These are phyloP conservation scores for Monoraphidium neglectum DNA, from an alignment of 139 green algal species.

Conservation along the genomic window DNA sequence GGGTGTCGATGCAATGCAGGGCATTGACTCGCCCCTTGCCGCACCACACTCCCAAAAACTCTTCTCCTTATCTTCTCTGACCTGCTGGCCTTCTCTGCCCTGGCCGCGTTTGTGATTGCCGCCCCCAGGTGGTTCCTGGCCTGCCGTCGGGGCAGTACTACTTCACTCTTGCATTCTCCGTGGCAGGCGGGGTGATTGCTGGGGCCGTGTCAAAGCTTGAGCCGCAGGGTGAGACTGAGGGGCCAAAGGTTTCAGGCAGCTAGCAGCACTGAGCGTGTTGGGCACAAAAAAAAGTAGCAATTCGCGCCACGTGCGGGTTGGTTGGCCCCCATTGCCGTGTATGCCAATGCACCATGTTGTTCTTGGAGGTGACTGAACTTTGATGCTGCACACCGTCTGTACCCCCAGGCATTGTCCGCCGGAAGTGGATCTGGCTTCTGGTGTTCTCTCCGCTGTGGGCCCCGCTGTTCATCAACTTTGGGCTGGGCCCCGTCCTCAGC, in stretches of 20 bases:
- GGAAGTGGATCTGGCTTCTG: constrained; percentile 63
- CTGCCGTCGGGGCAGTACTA: constrained; percentile 70
- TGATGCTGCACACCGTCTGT: too few relatives aligned
- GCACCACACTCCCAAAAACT: too few relatives aligned
- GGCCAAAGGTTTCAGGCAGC: too few relatives aligned
- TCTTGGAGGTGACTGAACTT: not conserved
- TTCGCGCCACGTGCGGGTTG: not conserved
- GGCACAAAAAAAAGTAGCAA: too few relatives aligned
- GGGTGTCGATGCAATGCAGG: too few relatives aligned
- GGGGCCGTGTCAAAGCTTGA: constrained; percentile 60
- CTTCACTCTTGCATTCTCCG: constrained; percentile 55
- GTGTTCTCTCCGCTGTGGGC: constrained; percentile 77
- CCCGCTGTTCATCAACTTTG: constrained; percentile 77
- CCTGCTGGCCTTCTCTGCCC: too few relatives aligned
- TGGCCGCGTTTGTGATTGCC: too few relatives aligned
- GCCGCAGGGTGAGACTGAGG: constrained; percentile 46
- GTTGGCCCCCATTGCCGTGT: not conserved
- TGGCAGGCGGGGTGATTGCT: constrained; percentile 65
- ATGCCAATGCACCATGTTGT: not conserved
- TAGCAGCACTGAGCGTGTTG: too few relatives aligned
- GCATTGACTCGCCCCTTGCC: too few relatives aligned
- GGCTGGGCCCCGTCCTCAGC: constrained; percentile 67
- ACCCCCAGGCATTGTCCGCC: constrained; percentile 63
- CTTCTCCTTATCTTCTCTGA: too few relatives aligned
- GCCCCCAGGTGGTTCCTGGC: constrained; percentile 74